These are phyloP conservation scores for Annulohypoxylon maeteangense DNA, from an alignment of 495 filamentous ascomycete species.

Conservation along the genomic window DNA sequence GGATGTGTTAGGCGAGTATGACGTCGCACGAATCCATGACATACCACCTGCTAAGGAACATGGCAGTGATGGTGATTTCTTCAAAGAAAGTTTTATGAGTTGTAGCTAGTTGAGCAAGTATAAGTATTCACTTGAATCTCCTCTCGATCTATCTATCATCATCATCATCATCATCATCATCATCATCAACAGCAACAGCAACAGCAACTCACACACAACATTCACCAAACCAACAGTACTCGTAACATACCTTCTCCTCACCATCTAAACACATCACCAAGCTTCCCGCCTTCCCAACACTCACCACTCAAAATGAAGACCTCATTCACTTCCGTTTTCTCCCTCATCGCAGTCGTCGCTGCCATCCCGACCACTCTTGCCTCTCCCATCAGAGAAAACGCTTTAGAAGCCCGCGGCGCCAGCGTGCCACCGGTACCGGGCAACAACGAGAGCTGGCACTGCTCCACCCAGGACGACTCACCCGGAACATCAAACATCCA, in stretches of 20 bases:
- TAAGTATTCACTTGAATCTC: background rate
- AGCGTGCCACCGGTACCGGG: background rate
- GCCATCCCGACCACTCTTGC: background rate
- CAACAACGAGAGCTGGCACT: background rate
- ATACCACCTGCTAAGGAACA: background rate
- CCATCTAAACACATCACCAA: background rate
- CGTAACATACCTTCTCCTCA: background rate
- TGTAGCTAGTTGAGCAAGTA: no score
- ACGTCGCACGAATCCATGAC: no score
- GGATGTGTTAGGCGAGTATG: no score
- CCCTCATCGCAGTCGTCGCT: background rate
- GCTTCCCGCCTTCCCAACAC: background rate
- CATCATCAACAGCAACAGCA: background rate
- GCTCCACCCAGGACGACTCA: background rate
- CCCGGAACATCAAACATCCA: background rate
- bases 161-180: background rate
- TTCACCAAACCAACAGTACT: background rate
- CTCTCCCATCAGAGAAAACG: background rate
- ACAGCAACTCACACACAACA: background rate
- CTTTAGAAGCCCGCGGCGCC: background rate
- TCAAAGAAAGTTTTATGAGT: background rate
- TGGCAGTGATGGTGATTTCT: no score
- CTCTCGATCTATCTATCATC: background rate
- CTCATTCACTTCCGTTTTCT: conserved; percentile 1
- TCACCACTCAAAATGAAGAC: background rate